phyloP scores from a whole-genome alignment of 306 rosid genomes.

The Prinsepia uniflora region DNA sequence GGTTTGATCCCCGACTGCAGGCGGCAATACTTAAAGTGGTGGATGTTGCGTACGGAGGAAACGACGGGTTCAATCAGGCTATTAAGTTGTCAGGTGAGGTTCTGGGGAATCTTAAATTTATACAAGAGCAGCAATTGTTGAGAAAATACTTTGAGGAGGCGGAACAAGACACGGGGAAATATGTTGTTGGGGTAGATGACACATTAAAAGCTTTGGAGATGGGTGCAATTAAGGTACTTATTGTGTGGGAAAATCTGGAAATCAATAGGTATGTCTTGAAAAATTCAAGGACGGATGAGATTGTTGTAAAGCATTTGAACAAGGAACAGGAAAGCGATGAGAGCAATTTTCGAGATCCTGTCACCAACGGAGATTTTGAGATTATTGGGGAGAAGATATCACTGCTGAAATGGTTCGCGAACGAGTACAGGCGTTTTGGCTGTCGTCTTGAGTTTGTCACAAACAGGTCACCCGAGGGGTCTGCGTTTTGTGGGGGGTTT shows the following conservation, averaged over 20 bases:
- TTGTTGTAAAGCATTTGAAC: slow-evolving; percentile 42
- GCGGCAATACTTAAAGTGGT: slow-evolving; percentile 53
- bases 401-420: slow-evolving; percentile 48
- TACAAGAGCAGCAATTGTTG: slow-evolving; percentile 51
- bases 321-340: slow-evolving; percentile 42
- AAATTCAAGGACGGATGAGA: slow-evolving; percentile 37
- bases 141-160: slow-evolving; percentile 56
- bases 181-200: slow-evolving; percentile 51
- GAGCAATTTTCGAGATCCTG: slow-evolving; percentile 38
- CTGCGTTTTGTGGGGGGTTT: slow-evolving; percentile 48
- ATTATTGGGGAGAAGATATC: slow-evolving; percentile 45
- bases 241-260: slow-evolving; percentile 54
- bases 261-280: slow-evolving; percentile 42
- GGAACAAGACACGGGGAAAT: slow-evolving; percentile 53
- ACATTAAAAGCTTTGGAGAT: slow-evolving; percentile 54
- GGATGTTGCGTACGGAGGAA: slow-evolving; percentile 61
- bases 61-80: slow-evolving; percentile 55
- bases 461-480: slow-evolving; percentile 56
- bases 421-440: slow-evolving; percentile 44
- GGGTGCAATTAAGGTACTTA: slow-evolving; percentile 55
- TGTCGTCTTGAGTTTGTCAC: slow-evolving; percentile 52
- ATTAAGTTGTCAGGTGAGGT: slow-evolving; percentile 46
- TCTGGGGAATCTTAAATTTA: slow-evolving; percentile 51
- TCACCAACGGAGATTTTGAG: slow-evolving; percentile 34
- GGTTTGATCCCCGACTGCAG: slow-evolving; percentile 54